Evolutionary conservation across 176 grass and related monocot genomes (phyloP), one percentile per base, ranked within the genome.

Genomic region (Alopecurus myosuroides): DNA sequence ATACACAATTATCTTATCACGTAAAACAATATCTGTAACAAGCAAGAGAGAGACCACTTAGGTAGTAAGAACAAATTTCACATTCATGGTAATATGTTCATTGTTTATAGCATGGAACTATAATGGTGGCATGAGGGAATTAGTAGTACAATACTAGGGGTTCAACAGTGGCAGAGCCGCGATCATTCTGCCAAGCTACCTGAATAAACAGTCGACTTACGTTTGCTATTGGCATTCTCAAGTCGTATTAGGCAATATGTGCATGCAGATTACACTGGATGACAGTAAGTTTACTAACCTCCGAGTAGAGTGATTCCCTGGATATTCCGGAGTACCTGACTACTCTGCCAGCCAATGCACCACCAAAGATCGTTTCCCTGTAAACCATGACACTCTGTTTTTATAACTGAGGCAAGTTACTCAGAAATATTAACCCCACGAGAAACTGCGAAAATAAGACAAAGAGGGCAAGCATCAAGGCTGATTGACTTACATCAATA

Each of bases 1-100:
- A 70, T 98, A 98, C 71, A 98, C 95, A 49, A 98, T 82, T 87
- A 98, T 88, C 85, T 95, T 95, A 63, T 98, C 95, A 80, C 93
- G 95, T 15, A 98, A 76, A 86, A 93, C 87, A 81, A 98, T 60
- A 80, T 98, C 95, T 98, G 80, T 14, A 18, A 61, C 49, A 41
- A 77, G n/a, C 12, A 2, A 46, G 23, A 70, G 73, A 45, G 44
- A 63, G 37, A 62, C 46, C n/a, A 56, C 71, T 40, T 28, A n/a
- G n/a, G n/a, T n/a, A 90, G 52, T 72, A 40, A 33, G 7, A 58
- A 64, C 0, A 89, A 76, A 56, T 73, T 67, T 23, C 12, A 28
- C 31, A 19, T 48, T 76, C 46, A 77, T 14, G 46, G 46, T 39
- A 69, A 80, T 4, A 23, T 20, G 22, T 50, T 11, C 9, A 49